Evolutionary conservation across 305 asterid genomes (phyloP), one percentile per base, ranked within the genome.

Genomic region (Solanum hybrid): DNA sequence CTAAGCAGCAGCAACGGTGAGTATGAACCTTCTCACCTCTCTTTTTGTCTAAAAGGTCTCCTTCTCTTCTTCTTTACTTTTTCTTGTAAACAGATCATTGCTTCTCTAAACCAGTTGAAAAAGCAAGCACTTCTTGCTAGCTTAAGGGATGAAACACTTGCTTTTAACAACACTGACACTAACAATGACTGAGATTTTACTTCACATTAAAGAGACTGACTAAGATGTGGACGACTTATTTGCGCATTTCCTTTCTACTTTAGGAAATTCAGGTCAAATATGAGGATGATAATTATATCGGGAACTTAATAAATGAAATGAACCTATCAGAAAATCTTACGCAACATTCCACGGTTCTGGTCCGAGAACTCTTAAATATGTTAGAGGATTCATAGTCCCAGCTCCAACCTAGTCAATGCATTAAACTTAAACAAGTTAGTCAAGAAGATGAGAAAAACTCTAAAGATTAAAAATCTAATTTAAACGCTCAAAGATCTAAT

Each of bases 341-440:
- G 98, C 99, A 85, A 96, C 98, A 94, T 95, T 97, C 99, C 99
- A 96, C 13, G 99, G 99, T 92, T 97, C 99, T 91, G 99, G 99
- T 71, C 99, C 99, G 77, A 97, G 97, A 88, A 97, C 99, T 91
- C 99, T 93, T 93, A 97, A 90, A 92, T 93, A 97, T 39, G 99
- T 97, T 86, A 94, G 98, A 85, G 99, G 99, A 92, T 97, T 97
- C 99, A 97, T 97, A 79, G 99, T 97, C 89, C 99, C 99, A 88
- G 99, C 99, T 92, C 99, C 99, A 91, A 97, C 99, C 99, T 97
- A 95, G 89, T 74, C 91, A 93, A 90, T 79, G 91, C 89, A 89
- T 92, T 91, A 89, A 91, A 86, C 69, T 71, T 89, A 90, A 86
- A 90, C 77, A 89, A 83, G 89, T 88, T 36, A 92, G 91, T 87